These are phyloP conservation scores for Phytophthora pini DNA, from an alignment of 352 stramenopile genomes.

Conservation along the genomic window DNA sequence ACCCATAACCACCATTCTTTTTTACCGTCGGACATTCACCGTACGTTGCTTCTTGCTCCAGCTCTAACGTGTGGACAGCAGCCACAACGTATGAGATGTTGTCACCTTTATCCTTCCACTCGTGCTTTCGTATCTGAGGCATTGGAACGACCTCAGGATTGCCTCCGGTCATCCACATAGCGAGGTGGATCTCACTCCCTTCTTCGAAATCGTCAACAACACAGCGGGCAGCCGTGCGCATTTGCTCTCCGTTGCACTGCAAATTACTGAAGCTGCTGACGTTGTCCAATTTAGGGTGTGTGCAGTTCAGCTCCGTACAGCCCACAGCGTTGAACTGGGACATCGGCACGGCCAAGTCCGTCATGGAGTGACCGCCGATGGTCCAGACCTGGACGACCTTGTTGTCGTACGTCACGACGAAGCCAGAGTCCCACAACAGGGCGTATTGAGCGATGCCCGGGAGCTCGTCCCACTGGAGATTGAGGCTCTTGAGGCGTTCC, in stretches of 20 bases:
- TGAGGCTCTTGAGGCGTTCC: constrained; percentile 9
- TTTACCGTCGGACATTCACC: constrained; percentile 3
- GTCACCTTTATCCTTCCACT: constrained; percentile 8
- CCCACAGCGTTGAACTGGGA: constrained; percentile 20
- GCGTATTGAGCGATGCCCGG: constrained; percentile 33
- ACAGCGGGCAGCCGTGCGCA: constrained; percentile 23
- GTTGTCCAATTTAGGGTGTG: constrained; percentile 7
- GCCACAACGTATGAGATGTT: constrained; percentile 25
- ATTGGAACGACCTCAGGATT: constrained; percentile 24
- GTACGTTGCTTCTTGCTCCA: constrained; percentile 19
- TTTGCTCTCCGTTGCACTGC: constrained; percentile 33
- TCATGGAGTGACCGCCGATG: constrained; percentile 22
- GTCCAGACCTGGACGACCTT: constrained; percentile 35
- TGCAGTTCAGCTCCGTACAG: constrained; percentile 27
- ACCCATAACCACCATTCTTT: constrained; percentile 26
- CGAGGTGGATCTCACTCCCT: background rate
- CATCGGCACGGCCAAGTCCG: constrained; percentile 30
- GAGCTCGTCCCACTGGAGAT: constrained; percentile 23
- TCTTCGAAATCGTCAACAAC: constrained; percentile 23
- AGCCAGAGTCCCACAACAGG: constrained; percentile 40
- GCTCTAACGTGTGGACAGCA: constrained; percentile 23
- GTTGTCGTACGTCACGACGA: constrained; percentile 16
- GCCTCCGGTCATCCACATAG: constrained; percentile 42
- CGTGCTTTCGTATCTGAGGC: constrained; percentile 10
- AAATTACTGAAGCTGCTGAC: constrained; percentile 18